Evolutionary conservation across 306 rosid genomes (phyloP), one percentile per base, ranked within the genome.

Genomic region (Vachellia collinsii): DNA sequence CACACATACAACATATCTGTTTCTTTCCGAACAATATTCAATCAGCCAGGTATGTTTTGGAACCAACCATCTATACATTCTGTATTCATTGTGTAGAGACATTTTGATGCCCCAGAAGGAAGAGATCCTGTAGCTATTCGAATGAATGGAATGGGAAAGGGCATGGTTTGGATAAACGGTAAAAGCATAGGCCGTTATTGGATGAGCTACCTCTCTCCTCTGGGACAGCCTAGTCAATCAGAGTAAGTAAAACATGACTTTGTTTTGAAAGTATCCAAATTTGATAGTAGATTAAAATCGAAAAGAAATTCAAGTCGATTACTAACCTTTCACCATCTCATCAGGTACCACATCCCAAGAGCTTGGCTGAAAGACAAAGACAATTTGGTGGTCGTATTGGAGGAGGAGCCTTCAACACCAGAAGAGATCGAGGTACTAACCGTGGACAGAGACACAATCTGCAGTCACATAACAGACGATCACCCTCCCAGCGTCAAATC

Each of bases 281-380:
- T n/a, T 34, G 69, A 63, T 13, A 29, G 20, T 13, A 29, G 20
- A 62, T 29, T 42, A 23, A 69, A 76, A 59, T 69, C 59, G n/a
- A 76, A 37, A 56, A 11, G 25, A 14, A 56, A 48, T 11, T 74
- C 61, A 23, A 68, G 53, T 39, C 42, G 8, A 0, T 41, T 38
- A 19, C 4, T 53, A 20, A 23, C 19, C 46, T 1, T 23, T 37
- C n/a, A 14, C 75, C 6, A 74, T 66, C 80, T 78, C 6, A 74
- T 66, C 81, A 94, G 98, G 84, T 96, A 96, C 83, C 97, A 93
- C 83, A 92, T 93, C 75, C 97, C 98, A 69, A 92, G 98, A 89
- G 6, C 86, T 23, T 90, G 4, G 88, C 77, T 93, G 1, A 87
- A 89, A 74, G 75, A 84, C 56, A 42, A 47, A 29, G 78, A 89